Conservation (phyloP, 2,329 filamentous ascomycete species). For the Aureobasidium melanogenum region DNA sequence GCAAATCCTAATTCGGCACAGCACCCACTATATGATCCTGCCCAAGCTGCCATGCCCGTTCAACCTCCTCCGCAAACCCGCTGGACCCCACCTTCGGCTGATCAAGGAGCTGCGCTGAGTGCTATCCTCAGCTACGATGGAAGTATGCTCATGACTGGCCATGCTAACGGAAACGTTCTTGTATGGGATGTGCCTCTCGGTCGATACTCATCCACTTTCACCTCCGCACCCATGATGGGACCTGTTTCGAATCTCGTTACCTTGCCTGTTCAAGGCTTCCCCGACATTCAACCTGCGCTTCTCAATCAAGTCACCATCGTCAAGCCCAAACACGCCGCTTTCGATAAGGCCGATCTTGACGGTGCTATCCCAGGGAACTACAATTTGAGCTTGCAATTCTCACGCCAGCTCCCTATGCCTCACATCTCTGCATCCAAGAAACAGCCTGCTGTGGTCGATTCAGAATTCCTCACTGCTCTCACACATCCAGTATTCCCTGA, state of each 20-base stretch:
- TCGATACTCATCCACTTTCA: slow-evolving; percentile 56
- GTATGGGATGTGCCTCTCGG: slow-evolving; percentile 71
- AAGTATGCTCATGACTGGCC: slow-evolving; percentile 69
- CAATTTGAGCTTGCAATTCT: slow-evolving; percentile 57
- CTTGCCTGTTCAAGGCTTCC: slow-evolving; percentile 50
- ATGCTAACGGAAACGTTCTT: slow-evolving; percentile 68
- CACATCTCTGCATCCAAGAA: slow-evolving; percentile 24
- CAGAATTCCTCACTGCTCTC: slow-evolving; percentile 32
- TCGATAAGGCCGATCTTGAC: slow-evolving; percentile 22
- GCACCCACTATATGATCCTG: slow-evolving; percentile 40
- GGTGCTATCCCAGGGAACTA: slow-evolving; percentile 48
- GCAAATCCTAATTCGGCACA: slow-evolving; percentile 25
- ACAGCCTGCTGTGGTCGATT: not conserved
- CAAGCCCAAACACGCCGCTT: slow-evolving; percentile 68
- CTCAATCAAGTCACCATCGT: slow-evolving; percentile 47
- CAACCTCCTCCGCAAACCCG: slow-evolving; percentile 30
- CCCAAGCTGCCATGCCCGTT: slow-evolving; percentile 46
- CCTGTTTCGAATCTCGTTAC: slow-evolving; percentile 77
- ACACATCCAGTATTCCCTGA: slow-evolving; percentile 35
- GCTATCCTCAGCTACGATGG: slow-evolving; percentile 74
- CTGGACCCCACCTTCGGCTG: slow-evolving; percentile 28
- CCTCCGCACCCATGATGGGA: slow-evolving; percentile 58
- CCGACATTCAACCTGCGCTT: slow-evolving; percentile 17
- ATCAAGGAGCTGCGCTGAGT: slow-evolving; percentile 58
- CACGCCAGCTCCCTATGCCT: slow-evolving; percentile 21